Evolutionary conservation across 2,329 filamentous ascomycete species (phyloP), one percentile per base, ranked within the genome.

Genomic region (Apiospora pterosperma): DNA sequence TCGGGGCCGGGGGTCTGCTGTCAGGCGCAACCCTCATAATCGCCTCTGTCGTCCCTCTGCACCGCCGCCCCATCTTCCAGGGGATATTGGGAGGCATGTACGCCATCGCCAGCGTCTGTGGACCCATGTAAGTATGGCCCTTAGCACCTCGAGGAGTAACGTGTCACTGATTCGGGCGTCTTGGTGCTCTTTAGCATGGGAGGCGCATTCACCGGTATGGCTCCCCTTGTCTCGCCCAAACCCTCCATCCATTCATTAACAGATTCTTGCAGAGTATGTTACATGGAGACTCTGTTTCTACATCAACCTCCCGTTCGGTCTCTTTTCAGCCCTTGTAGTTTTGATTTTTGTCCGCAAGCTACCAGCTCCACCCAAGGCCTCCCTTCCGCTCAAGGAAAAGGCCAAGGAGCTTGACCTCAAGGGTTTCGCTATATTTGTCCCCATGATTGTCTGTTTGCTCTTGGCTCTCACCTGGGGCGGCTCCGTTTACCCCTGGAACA

Each of bases 361-460:
- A 64, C 63, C 62, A 1, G 23, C 44, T 19, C 36, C 64, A 36
- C 25, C 55, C 38, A 63, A 12, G 3, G 19, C 48, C 5, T 23
- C 23, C 12, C 58, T 14, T 21, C 21, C 14, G 12, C 21, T 25
- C n/a, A 14, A 21, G 58, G 23, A 48, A n/a, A 64, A 62, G 19
- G 16, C 69, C 5, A 21, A 16, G 5, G 63, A 62, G 5, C 23
- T 68, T 1, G 64, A 69, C 52, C 59, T 68, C 21, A 62, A 77
- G 25, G 69, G 69, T 21, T 81, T 79, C 4, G 31, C 76, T 3
- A 73, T 82, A 11, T 79, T 85, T 63, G 71, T 84, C 2, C 78
- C 78, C 0, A 76, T 77, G 25, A 74, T 81, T n/a, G 73, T 84
- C 59, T 79, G 80, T 69, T 69, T 83, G 21, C 58, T 59, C 11